phyloP scores from a whole-genome alignment of 768 basidiomycete species.

The Leccinum imitatum region DNA sequence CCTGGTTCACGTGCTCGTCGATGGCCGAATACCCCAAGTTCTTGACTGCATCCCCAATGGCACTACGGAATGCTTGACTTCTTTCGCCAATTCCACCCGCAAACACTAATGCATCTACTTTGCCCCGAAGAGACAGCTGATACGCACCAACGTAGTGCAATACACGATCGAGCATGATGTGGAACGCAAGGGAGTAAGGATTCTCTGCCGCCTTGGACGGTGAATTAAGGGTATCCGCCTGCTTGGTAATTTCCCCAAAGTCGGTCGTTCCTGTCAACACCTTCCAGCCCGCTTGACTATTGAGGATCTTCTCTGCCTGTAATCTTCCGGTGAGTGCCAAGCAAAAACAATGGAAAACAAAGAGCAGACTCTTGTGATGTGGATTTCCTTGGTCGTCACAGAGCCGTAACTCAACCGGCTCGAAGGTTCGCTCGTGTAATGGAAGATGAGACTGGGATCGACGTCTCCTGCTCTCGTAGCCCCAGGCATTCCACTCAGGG shows the following conservation, averaged over 20 bases:
- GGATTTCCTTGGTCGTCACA: slow-evolving; percentile 43
- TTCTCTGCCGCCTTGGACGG: slow-evolving; percentile 29
- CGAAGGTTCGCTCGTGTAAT: slow-evolving; percentile 57
- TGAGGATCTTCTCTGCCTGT: slow-evolving; percentile 71
- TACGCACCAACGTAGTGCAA: slow-evolving; percentile 73
- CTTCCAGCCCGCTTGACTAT: slow-evolving; percentile 76
- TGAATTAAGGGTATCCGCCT: slow-evolving; percentile 32
- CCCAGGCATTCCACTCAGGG: slow-evolving; percentile 84
- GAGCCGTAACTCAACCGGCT: slow-evolving; percentile 53
- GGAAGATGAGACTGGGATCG: slow-evolving; percentile 88
- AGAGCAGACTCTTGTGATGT: slow-evolving; percentile 47
- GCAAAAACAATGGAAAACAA: neutral
- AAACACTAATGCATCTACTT: slow-evolving; percentile 80
- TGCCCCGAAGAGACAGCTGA: slow-evolving; percentile 64
- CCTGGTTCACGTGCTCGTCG: slow-evolving; percentile 46
- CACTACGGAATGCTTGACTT: slow-evolving; percentile 56
- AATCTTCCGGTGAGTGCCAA: slow-evolving; percentile 1
- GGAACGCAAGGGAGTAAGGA: slow-evolving; percentile 50
- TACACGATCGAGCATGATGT: slow-evolving; percentile 74
- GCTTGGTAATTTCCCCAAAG: slow-evolving; percentile 65
- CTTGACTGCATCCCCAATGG: slow-evolving; percentile 49
- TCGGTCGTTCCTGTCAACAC: slow-evolving; percentile 79
- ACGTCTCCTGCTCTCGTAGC: slow-evolving; percentile 82
- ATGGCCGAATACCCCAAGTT: slow-evolving; percentile 59
- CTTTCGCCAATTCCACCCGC: slow-evolving; percentile 88